Conservation (phyloP, 2,329 filamentous ascomycete species). For the Sporothrix brunneoviolacea region DNA sequence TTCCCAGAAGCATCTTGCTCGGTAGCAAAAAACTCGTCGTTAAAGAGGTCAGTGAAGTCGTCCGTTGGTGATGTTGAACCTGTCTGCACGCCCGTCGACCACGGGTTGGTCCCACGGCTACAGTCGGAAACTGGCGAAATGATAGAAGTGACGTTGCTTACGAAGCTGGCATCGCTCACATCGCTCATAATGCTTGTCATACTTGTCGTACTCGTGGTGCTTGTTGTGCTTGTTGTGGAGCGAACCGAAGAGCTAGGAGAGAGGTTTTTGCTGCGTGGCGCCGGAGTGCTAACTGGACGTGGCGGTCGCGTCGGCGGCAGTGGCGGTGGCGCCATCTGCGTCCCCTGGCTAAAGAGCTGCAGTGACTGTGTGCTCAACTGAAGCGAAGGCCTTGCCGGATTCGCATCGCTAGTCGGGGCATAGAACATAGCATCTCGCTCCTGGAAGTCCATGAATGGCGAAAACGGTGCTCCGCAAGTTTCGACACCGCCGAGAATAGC, state of each 20-base stretch:
- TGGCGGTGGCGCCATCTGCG: not conserved
- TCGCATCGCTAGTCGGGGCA: not conserved
- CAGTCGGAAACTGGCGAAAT: conserved; percentile 44
- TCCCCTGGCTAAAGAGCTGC: conserved; percentile 24
- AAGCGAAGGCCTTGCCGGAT: conserved; percentile 27
- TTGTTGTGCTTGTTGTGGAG: conserved; percentile 30
- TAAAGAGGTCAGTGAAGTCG: conserved; percentile 24
- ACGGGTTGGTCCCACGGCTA: conserved; percentile 34
- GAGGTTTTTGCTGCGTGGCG: conserved; percentile 34
- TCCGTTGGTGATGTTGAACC: conserved; percentile 38
- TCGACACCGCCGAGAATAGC: not conserved
- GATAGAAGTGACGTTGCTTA: conserved; percentile 27
- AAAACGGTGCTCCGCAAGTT: not conserved
- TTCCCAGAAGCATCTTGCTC: not conserved
- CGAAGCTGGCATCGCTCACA: conserved; percentile 21
- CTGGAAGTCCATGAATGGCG: conserved; percentile 1
- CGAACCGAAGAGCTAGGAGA: conserved; percentile 43
- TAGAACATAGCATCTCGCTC: not conserved
- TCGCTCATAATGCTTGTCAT: conserved; percentile 11
- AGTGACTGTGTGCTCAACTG: conserved; percentile 34
- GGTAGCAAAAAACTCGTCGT: conserved; percentile 23
- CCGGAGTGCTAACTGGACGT: conserved; percentile 19
- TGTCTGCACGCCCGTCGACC: conserved; percentile 35
- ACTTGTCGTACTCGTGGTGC: conserved; percentile 13
- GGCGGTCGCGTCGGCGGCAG: conserved; percentile 15